phyloP scores from a whole-genome alignment of 1,284 basidiomycete species.

The Ceratobasidium sp. region DNA sequence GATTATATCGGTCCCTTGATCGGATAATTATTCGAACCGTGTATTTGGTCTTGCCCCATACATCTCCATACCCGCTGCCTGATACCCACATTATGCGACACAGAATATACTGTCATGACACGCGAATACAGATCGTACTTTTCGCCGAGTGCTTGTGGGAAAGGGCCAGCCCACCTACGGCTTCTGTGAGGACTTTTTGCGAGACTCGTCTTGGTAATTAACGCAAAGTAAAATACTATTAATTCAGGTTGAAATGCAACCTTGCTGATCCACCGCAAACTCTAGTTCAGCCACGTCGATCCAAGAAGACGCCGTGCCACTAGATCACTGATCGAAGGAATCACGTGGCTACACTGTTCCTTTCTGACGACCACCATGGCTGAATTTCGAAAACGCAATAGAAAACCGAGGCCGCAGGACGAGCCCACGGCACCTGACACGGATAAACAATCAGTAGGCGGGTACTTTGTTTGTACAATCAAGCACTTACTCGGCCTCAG shows the following conservation, averaged over 20 bases:
- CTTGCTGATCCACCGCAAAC: not conserved
- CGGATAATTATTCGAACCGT: conserved; percentile 33
- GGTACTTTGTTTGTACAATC: not conserved
- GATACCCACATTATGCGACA: conserved; percentile 31
- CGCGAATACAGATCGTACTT: not conserved
- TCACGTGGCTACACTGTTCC: not conserved
- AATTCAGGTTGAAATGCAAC: not conserved
- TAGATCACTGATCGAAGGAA: conserved; percentile 19
- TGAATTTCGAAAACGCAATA: conserved; percentile 20
- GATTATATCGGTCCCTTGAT: conserved; percentile 21
- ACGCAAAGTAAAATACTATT: not conserved
- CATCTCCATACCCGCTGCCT: conserved; percentile 39
- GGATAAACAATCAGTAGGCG: conserved; percentile 16
- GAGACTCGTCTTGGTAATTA: not conserved
- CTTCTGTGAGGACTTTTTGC: no score
- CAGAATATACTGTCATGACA: conserved; percentile 10
- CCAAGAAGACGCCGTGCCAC: conserved; percentile 14
- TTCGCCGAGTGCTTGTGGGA: no score
- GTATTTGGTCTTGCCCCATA: conserved; percentile 26
- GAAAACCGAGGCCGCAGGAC: conserved; percentile 9
- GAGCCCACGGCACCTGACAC: not conserved
- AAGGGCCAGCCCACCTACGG: no score
- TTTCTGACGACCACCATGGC: conserved; percentile 21
- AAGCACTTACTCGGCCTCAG: not conserved
- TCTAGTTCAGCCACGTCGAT: not conserved